A percentile compares a stretch with the other conserved stretches of the same genome.
Evolutionary conservation across 2,329 filamentous ascomycete species (phyloP).

Genomic region (Calonectria fujianensis): DNA sequence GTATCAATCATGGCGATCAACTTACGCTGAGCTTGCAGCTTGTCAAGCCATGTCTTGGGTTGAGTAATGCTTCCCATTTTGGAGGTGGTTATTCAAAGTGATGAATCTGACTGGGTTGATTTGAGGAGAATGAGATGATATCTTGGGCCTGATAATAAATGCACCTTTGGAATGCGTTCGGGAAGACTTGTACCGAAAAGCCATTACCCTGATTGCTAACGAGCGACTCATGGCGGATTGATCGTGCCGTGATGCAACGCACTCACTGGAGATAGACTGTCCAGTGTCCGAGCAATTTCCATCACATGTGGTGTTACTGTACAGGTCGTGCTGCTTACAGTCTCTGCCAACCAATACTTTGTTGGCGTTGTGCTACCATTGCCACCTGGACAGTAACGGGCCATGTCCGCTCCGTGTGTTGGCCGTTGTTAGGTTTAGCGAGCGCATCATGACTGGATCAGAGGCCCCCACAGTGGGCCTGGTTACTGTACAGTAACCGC

Average conservation of each 20-base stretch:
- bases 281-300: too few species aligned
- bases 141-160: too few species aligned
- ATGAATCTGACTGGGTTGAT: neutral
- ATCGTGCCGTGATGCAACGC: too few species aligned
- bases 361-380: neutral
- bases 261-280: too few species aligned
- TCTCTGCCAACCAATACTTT: neutral
- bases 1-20: neutral
- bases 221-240: too few species aligned
- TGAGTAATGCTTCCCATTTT: constrained; percentile 58
- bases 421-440: neutral
- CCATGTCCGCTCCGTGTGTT: neutral
- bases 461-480: neutral
- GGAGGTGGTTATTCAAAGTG: neutral
- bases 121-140: neutral
- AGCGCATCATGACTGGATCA: neutral
- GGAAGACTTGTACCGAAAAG: too few species aligned
- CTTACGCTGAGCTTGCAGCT: constrained; percentile 64
- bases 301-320: neutral
- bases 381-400: neutral
- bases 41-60: constrained; percentile 63
- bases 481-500: neutral
- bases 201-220: too few species aligned
- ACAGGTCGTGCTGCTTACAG: neutral
- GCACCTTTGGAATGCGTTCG: too few species aligned